Evolutionary conservation across 2,329 filamentous ascomycete species (phyloP).

Genomic region (Ceratocystis albifundus): DNA sequence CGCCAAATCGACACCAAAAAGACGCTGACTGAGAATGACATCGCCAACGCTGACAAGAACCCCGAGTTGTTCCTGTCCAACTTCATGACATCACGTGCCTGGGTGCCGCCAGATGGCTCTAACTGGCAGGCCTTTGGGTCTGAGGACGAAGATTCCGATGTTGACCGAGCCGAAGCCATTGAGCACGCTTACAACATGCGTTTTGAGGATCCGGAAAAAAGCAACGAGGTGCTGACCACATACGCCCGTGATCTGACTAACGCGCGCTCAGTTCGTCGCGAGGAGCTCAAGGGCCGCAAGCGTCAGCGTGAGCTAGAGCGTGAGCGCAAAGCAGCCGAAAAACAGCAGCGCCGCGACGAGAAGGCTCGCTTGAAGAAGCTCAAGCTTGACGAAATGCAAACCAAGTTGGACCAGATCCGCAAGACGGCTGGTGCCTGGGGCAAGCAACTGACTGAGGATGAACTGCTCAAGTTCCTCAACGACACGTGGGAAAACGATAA

Average conservation of each 20-base stretch:
- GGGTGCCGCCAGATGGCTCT: constrained; percentile 58
- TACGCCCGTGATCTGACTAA: constrained; percentile 80
- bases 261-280: constrained; percentile 72
- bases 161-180: constrained; percentile 68
- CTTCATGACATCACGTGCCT: constrained; percentile 84
- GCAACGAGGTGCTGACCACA: constrained; percentile 76
- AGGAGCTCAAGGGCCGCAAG: constrained; percentile 66
- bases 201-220: constrained; percentile 81
- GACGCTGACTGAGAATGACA: constrained; percentile 47
- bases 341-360: constrained; percentile 63
- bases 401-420: constrained; percentile 78
- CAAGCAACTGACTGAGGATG: constrained; percentile 55
- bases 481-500: constrained; percentile 77
- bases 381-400: constrained; percentile 81
- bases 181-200: constrained; percentile 92
- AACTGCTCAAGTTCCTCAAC: constrained; percentile 76
- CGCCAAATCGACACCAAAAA: constrained; percentile 37
- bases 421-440: constrained; percentile 71
- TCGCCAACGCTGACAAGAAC: constrained; percentile 70
- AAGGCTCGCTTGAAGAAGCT: constrained; percentile 73
- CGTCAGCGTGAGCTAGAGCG: constrained; percentile 68
- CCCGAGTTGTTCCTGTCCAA: constrained; percentile 90
- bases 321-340: constrained; percentile 66
- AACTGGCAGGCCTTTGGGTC: constrained; percentile 78
- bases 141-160: constrained; percentile 74